A percentile compares a stretch with the other conserved stretches of the same genome.
phyloP scores from a whole-genome alignment of 192 early-diverging fungal species.

The Entomortierella lignicola region DNA sequence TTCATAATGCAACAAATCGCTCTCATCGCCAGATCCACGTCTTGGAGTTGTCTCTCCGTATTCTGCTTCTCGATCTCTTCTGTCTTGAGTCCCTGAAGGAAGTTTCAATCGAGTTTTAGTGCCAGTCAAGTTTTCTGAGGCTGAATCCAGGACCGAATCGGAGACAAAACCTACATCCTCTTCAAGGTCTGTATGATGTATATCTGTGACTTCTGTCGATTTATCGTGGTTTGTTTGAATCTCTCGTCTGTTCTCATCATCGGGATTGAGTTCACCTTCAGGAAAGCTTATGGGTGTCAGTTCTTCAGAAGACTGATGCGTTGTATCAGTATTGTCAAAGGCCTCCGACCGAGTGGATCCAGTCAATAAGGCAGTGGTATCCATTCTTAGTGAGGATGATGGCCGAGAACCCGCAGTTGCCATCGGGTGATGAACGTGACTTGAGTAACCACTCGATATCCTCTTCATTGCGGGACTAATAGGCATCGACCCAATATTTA shows the following conservation, averaged over 20 bases:
- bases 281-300: background rate
- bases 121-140: constrained; percentile 7
- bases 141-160: constrained; percentile 37
- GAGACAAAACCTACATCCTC: constrained; percentile 39
- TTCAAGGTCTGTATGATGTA: background rate
- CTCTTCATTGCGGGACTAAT: constrained; percentile 25
- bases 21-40: background rate
- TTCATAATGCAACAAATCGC: background rate
- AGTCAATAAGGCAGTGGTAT: constrained; percentile 14
- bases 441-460: constrained; percentile 16
- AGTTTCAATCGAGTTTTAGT: background rate
- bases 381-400: constrained; percentile 32
- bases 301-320: background rate
- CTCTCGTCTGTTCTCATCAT: background rate
- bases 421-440: constrained; percentile 13
- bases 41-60: background rate
- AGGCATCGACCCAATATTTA: constrained; percentile 6
- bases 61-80: constrained; percentile 25
- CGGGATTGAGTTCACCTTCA: background rate
- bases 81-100: background rate
- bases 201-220: background rate
- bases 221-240: background rate
- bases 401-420: background rate
- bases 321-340: constrained; percentile 6
- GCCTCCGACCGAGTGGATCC: constrained; percentile 1